Evolutionary conservation across 2,329 filamentous ascomycete genomes (phyloP).

Genomic region (Nakataea oryzae): DNA sequence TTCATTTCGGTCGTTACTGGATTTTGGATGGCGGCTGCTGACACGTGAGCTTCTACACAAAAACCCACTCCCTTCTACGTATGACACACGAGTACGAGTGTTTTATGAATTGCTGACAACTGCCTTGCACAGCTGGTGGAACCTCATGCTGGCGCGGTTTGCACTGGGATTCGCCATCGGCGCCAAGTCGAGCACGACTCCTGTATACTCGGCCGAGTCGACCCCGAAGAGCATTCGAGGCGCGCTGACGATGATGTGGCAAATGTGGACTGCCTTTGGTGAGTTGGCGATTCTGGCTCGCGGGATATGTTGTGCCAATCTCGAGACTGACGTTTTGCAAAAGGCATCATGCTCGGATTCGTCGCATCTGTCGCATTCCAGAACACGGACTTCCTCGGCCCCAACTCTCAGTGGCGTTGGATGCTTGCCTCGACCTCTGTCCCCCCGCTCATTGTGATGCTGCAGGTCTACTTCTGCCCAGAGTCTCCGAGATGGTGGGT

Average conservation of each 20-base stretch:
- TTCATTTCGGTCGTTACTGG: slow-evolving; percentile 48
- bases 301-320: no score
- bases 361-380: background rate
- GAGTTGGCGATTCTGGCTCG: background rate
- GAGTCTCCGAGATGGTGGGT: background rate
- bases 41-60: slow-evolving; percentile 23
- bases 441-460: background rate
- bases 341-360: slow-evolving; percentile 36
- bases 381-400: background rate
- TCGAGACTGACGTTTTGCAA: background rate
- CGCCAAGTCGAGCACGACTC: slow-evolving; percentile 40
- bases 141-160: slow-evolving; percentile 56
- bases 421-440: slow-evolving; percentile 1
- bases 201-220: slow-evolving; percentile 1
- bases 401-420: slow-evolving; percentile 2
- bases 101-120: background rate
- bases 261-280: slow-evolving; percentile 31
- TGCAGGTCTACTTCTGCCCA: slow-evolving; percentile 1
- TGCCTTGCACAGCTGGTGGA: slow-evolving; percentile 36
- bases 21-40: slow-evolving; percentile 52
- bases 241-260: slow-evolving; percentile 1
- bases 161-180: slow-evolving; percentile 59
- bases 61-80: background rate
- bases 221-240: slow-evolving; percentile 1
- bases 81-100: no score